Evolutionary conservation across 2,329 filamentous ascomycete species (phyloP), one percentile per base, ranked within the genome.

Genomic region (Pseudogymnoascus sp.): DNA sequence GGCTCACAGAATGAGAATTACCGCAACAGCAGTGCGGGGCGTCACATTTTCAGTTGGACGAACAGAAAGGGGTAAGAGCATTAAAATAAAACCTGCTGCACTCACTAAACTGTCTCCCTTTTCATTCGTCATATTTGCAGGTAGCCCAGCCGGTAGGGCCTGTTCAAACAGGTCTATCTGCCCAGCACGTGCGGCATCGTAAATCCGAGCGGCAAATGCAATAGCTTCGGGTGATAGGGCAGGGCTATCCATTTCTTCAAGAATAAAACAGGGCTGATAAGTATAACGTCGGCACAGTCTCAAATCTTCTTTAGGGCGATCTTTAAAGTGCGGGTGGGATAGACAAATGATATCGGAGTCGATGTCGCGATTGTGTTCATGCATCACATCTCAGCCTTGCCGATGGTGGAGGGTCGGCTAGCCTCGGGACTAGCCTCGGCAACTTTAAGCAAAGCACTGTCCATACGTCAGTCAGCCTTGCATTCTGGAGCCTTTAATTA

Each of bases 41-140:
- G 23, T 31, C 4, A 23, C 15, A 31, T 17, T 17, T 2, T 31
- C 44, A 50, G 13, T 17, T 9, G 46, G 46, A 15, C 11, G 23
- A 17, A 53, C 15, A 31, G 4, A 53, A 53, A 29, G 4, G 7
- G 23, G 9, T 10, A 31, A 11, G 31, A 11, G 23, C 46, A 53
- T 10, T 9, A 17, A 53, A 17, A 13, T 17, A 53, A n/a, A 3
- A 3, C 9, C 29, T 33, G 50, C 2, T 62, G 29, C 11, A 67
- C 78, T 46, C 77, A 85, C 83, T 65, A 91, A 74, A n/a, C 83
- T 89, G 72, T 91, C 88, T 59, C 88, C 88, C 67, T 88, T 87
- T 60, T 88, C 82, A 69, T 91, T 90, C 21, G 87, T 89, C 73
- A 91, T 78, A 69, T 90, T 90, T 1, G 83, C 77, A 0, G 88